These are phyloP conservation scores for Leccinum arenicola DNA, from an alignment of 768 basidiomycete genomes.

Conservation along the genomic window DNA sequence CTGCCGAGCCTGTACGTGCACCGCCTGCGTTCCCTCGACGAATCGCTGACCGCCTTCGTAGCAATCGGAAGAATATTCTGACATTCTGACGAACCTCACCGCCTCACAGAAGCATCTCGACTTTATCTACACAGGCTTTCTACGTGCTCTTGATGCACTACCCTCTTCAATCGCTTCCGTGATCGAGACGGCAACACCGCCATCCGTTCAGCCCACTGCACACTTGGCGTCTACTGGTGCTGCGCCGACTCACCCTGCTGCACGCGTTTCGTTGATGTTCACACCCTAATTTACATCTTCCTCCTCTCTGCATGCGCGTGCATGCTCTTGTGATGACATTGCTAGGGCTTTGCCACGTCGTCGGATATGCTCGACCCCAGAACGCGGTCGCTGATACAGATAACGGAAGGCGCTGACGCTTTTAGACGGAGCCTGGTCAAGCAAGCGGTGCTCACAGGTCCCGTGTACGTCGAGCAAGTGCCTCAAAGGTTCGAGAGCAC, in stretches of 20 bases:
- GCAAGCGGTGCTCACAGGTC: neutral
- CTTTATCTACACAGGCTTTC: constrained; percentile 75
- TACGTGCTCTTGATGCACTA: too few relatives aligned
- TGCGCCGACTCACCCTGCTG: too few relatives aligned
- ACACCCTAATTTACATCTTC: too few relatives aligned
- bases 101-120: constrained; percentile 82
- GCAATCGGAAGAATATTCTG: constrained; percentile 85
- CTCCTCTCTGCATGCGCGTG: too few relatives aligned
- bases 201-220: too few relatives aligned
- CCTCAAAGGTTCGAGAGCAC: constrained; percentile 5
- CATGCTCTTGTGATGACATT: neutral
- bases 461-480: constrained; percentile 26
- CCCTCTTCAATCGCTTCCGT: too few relatives aligned
- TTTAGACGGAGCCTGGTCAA: too few relatives aligned
- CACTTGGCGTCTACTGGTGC: too few relatives aligned
- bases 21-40: constrained; percentile 1
- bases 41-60: constrained; percentile 29
- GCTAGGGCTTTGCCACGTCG: constrained; percentile 13
- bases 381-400: too few relatives aligned
- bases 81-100: constrained; percentile 81
- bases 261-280: too few relatives aligned
- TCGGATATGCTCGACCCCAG: constrained; percentile 4
- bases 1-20: constrained; percentile 66
- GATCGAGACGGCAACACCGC: too few relatives aligned
- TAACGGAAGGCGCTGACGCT: too few relatives aligned